Conservation (phyloP, 441 rosid species). For the Jatropha podagrica region DNA sequence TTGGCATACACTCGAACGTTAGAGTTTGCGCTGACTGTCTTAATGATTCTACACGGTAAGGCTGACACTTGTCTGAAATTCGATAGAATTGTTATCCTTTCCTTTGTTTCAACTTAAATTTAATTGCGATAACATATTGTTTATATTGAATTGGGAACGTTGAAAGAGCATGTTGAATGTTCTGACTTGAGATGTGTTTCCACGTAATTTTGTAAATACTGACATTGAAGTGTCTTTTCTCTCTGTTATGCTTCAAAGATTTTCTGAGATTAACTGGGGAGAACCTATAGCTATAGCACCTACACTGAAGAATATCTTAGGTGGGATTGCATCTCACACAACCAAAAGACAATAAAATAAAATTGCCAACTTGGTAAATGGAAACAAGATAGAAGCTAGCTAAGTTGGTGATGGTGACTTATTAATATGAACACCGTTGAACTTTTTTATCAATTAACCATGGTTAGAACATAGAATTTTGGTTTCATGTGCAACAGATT, state of each 20-base stretch:
- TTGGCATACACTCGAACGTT: slow-evolving; percentile 49
- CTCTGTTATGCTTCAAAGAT: neutral
- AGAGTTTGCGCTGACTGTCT: slow-evolving; percentile 75
- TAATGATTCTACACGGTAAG: slow-evolving; percentile 54
- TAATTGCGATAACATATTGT: neutral
- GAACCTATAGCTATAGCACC: too few species aligned
- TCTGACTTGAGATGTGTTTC: neutral
- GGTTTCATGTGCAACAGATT: slow-evolving; percentile 2
- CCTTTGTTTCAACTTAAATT: neutral
- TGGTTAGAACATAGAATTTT: neutral
- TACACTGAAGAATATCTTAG: neutral
- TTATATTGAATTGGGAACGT: neutral
- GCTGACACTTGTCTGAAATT: slow-evolving; percentile 6
- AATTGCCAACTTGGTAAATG: neutral
- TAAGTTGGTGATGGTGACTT: neutral
- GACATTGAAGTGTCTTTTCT: neutral
- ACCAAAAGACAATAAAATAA: neutral
- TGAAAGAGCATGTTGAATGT: neutral
- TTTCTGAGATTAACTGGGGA: neutral
- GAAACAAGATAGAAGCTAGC: neutral
- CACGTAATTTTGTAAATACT: too few species aligned
- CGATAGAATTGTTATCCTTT: neutral
- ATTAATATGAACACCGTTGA: neutral
- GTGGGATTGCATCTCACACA: neutral
- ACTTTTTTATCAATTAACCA: neutral